phyloP scores from a whole-genome alignment of 257 asterid species.

The Solanum arcanum region DNA sequence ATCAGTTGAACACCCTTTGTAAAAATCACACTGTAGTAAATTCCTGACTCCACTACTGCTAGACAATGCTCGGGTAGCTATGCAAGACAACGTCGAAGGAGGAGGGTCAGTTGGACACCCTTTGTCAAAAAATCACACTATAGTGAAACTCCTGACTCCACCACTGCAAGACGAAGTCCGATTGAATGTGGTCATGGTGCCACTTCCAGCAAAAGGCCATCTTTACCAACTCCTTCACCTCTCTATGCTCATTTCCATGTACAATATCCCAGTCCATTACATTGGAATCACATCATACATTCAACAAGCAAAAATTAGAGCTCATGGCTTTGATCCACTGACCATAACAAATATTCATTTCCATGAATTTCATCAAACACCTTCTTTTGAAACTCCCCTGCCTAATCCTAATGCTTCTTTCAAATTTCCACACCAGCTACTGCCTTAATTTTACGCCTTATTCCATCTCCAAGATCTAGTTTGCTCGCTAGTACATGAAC shows the following conservation, averaged over 20 bases:
- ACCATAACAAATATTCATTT: constrained; percentile 24
- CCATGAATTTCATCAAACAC: constrained; percentile 20
- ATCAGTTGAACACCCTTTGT: neutral
- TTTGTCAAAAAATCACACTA: neutral
- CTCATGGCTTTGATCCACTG: constrained; percentile 36
- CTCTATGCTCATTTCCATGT: constrained; percentile 48
- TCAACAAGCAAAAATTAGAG: constrained; percentile 41
- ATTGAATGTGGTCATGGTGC: constrained; percentile 3
- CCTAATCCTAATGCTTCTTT: constrained; percentile 14
- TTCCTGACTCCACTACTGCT: neutral
- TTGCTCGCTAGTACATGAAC: constrained; percentile 1
- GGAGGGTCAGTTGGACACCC: neutral
- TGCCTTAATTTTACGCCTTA: constrained; percentile 19
- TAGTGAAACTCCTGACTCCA: neutral
- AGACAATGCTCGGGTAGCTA: neutral
- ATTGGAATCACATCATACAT: constrained; percentile 35
- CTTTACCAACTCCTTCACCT: constrained; percentile 73
- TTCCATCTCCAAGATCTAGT: constrained; percentile 31
- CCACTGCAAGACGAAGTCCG: too few relatives aligned
- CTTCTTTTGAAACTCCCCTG: neutral
- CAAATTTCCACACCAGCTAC: constrained; percentile 25
- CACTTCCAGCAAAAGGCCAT: constrained; percentile 63
- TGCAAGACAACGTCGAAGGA: neutral
- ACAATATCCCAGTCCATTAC: constrained; percentile 26
- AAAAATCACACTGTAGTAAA: neutral